Base-by-base conservation (phyloP, 2,329 filamentous ascomycete species). In the Simplicillium sp. region DNA sequence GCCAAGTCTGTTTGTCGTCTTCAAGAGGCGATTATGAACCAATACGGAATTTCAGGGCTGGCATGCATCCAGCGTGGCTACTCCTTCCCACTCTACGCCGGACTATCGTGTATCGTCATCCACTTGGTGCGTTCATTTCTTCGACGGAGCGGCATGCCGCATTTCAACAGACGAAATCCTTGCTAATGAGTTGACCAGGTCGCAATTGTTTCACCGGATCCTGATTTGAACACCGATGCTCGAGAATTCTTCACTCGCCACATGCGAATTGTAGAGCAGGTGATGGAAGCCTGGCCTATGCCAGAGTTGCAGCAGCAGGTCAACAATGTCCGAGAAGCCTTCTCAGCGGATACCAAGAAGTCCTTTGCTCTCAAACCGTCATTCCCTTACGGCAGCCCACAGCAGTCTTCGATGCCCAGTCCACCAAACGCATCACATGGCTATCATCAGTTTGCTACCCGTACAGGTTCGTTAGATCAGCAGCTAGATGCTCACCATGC, bases 11-110 rank as follows among this genome's bases (percentile, higher is more conserved):
- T 97, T 38, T 96, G 89, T 61, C 80, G 85, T 44, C 62, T 96
- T 6, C 88, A 96, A 55, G 90, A 97, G 62, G 82, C 82, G 2
- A 78, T 94, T 29, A 56, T 94, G 44, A 74, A 82, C 40, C 75
- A 77, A 0, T 94, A 82, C 58, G 87, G 88, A 3, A 67, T 95
- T 45, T 76, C 76, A 13, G 90, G 89, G 1, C 69, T 97, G 13
- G 73, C 92, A 51, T 94, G 83, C 63, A 96, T 96, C 90, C 83
- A 90, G 54, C 77, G 90, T 49, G 90, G 90, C 32, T 88, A 94
- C 57, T 95, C 89, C 61, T 97, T 95, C 54, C 87, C 87, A 6
- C 87, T 97, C n/a, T 97, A 97, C 55, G 80, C 82, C 42, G 80
- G 95, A 18, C 67, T 97, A 36, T 92, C 87, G 1, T 95, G 89